Evolutionary conservation across 2,329 filamentous ascomycete genomes (phyloP).

Genomic region (Microcyclosporella mali): DNA sequence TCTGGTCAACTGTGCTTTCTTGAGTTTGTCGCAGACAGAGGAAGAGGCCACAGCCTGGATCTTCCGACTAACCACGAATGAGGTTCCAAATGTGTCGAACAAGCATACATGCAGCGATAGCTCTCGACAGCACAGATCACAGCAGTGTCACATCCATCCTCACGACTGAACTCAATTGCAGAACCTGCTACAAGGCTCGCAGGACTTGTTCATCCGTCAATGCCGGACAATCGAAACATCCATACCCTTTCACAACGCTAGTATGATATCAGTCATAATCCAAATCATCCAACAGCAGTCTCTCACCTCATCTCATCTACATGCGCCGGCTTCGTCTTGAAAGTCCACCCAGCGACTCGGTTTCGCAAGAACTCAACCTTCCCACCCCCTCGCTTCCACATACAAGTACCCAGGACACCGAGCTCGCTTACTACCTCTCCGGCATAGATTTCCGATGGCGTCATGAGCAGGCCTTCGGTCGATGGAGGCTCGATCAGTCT

Average conservation of each 20-base stretch:
- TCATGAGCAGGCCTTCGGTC: conserved; percentile 32
- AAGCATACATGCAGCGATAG: too few relatives aligned
- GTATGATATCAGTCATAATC: too few relatives aligned
- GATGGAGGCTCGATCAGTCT: conserved; percentile 34
- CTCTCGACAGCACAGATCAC: too few relatives aligned
- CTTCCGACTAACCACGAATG: too few relatives aligned
- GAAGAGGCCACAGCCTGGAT: too few relatives aligned
- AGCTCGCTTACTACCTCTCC: conserved; percentile 40
- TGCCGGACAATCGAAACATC: conserved; percentile 41
- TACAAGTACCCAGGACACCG: conserved; percentile 37
- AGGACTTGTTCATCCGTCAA: not conserved
- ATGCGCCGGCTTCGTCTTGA: conserved; percentile 39
- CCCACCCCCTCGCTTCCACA: conserved; percentile 29
- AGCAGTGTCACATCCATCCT: too few relatives aligned
- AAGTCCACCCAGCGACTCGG: conserved; percentile 35
- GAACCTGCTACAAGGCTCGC: too few relatives aligned
- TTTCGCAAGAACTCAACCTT: conserved; percentile 32
- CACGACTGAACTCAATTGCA: too few relatives aligned
- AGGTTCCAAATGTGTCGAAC: too few relatives aligned
- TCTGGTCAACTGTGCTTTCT: too few relatives aligned
- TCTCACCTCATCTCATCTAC: conserved; percentile 37
- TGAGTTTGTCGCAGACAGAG: too few relatives aligned
- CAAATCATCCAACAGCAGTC: too few relatives aligned
- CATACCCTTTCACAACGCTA: conserved; percentile 43
- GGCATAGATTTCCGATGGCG: conserved; percentile 27